These are phyloP conservation scores for Eimeria praecox DNA, from an alignment of 169 alveolate genomes.

Conservation along the genomic window DNA sequence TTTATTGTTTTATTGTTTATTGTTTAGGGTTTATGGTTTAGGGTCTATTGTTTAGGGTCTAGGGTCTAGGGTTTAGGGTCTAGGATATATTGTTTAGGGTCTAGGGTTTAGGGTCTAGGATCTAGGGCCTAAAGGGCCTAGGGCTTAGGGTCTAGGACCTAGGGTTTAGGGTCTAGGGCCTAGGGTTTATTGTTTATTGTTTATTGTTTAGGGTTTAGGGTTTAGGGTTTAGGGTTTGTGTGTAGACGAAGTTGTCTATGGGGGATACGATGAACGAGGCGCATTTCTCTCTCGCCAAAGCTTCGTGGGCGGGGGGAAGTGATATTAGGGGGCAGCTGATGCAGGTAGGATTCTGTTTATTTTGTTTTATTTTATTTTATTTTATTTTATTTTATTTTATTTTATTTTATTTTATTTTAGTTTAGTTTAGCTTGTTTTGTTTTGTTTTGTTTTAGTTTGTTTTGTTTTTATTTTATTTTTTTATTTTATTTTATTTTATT, in stretches of 20 bases:
- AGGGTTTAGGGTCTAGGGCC: background rate
- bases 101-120: background rate
- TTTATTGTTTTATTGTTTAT: background rate
- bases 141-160: background rate
- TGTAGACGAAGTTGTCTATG: conserved; percentile 87
- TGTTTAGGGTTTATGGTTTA: background rate
- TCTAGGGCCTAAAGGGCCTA: background rate
- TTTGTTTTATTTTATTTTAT: no score
- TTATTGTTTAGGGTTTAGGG: conserved; percentile 2
- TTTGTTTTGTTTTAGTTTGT: no score
- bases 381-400: no score
- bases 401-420: no score
- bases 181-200: background rate
- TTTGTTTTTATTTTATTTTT: no score
- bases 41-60: conserved; percentile 1
- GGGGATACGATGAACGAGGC: conserved; percentile 93
- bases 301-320: conserved; percentile 94
- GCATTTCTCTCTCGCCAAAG: conserved; percentile 92
- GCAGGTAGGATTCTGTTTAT: background rate
- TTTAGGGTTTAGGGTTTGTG: background rate
- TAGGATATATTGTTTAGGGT: background rate
- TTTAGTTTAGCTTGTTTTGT: no score
- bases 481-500: no score
- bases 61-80: background rate
- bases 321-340: conserved; percentile 73